phyloP scores from a whole-genome alignment of 345 rosid genomes.

The Gossypium stocksii region DNA sequence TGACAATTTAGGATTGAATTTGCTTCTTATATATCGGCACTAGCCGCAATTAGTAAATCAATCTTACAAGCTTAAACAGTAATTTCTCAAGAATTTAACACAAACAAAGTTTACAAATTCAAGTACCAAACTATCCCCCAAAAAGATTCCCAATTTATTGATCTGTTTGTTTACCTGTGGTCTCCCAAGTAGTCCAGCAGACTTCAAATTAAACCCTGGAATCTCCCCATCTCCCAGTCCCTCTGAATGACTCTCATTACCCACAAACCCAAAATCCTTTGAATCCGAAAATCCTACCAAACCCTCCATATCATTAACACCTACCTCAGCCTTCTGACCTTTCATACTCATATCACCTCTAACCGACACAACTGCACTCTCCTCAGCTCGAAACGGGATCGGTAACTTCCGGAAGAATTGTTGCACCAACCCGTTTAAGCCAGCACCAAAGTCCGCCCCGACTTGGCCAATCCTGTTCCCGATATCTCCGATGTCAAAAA shows the following conservation, averaged over 20 bases:
- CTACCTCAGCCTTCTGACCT: slow-evolving; percentile 23
- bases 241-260: slow-evolving; percentile 29
- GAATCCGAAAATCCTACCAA: slow-evolving; percentile 38
- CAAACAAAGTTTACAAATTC: not conserved
- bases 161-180: slow-evolving; percentile 48
- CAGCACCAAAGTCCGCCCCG: slow-evolving; percentile 76
- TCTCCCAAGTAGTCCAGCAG: slow-evolving; percentile 51
- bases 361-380: slow-evolving; percentile 29
- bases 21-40: not conserved
- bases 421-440: slow-evolving; percentile 70
- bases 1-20: not conserved
- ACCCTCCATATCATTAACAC: slow-evolving; percentile 25
- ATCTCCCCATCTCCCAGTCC: slow-evolving; percentile 44
- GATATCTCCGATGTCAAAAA: slow-evolving; percentile 60
- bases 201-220: slow-evolving; percentile 47
- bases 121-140: not conserved
- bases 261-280: slow-evolving; percentile 37
- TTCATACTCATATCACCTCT: slow-evolving; percentile 23
- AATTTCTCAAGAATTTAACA: not conserved
- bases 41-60: not conserved
- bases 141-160: not conserved
- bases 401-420: slow-evolving; percentile 75
- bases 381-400: slow-evolving; percentile 58
- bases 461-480: slow-evolving; percentile 85
- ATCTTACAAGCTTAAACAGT: not conserved